Evolutionary conservation across 306 rosid species (phyloP).

Genomic region (Dalbergia cochinchinensis): DNA sequence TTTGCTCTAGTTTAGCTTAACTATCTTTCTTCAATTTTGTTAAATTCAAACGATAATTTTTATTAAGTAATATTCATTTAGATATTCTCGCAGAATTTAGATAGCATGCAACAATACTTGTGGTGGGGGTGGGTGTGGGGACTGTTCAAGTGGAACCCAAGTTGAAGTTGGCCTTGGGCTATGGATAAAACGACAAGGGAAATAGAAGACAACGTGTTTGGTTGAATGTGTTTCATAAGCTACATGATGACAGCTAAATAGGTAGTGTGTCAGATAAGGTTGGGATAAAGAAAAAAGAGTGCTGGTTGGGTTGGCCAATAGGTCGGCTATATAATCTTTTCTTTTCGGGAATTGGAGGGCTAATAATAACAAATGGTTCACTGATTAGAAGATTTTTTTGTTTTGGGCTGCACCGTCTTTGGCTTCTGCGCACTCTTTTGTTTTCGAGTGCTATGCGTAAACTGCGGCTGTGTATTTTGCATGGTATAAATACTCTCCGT

Average conservation of each 20-base stretch:
- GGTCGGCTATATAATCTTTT: slow-evolving; percentile 30
- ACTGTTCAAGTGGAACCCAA: not conserved
- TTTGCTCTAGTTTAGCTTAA: too few species aligned
- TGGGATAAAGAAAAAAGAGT: not conserved
- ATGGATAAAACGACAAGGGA: slow-evolving; percentile 43
- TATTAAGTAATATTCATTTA: too few species aligned
- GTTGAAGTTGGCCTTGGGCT: not conserved
- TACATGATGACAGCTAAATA: slow-evolving; percentile 9
- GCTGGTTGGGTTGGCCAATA: slow-evolving; percentile 8
- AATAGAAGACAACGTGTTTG: slow-evolving; percentile 30
- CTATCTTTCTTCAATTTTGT: too few species aligned
- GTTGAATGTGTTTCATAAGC: not conserved
- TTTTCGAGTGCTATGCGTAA: not conserved
- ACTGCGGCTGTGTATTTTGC: not conserved
- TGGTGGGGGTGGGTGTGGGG: not conserved
- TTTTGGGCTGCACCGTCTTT: not conserved
- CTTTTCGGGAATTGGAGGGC: not conserved
- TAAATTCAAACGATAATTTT: too few species aligned
- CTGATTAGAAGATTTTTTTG: slow-evolving; percentile 29
- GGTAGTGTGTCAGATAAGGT: slow-evolving; percentile 32
- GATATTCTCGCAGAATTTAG: not conserved
- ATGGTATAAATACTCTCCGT: not conserved
- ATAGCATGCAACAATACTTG: not conserved
- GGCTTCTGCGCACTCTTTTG: not conserved
- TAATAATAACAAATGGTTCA: slow-evolving; percentile 7